Evolutionary conservation across 176 grass and related monocot species (phyloP).

Genomic region (Elymus sibiricus): DNA sequence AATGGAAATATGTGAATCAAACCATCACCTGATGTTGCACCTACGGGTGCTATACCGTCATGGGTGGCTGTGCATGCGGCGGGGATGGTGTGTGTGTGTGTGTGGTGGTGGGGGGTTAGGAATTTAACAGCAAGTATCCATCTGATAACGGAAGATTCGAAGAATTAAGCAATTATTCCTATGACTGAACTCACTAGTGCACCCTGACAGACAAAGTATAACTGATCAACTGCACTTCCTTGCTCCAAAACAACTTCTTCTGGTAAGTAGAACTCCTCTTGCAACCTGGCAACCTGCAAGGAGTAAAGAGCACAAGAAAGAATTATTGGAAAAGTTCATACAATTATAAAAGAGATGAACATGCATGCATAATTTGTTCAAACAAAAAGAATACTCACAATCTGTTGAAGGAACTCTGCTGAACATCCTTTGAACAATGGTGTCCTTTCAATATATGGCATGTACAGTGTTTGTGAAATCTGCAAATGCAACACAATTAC

Average conservation of each 20-base stretch:
- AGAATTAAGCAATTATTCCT: not conserved
- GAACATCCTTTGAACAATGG: slow-evolving; percentile 92
- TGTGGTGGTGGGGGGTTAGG: too few species aligned
- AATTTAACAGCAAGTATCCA: not conserved
- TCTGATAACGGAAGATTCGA: not conserved
- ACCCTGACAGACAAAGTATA: slow-evolving; percentile 95
- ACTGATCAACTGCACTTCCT: slow-evolving; percentile 79
- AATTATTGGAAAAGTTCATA: not conserved
- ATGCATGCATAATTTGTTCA: not conserved
- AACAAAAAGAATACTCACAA: slow-evolving; percentile 50
- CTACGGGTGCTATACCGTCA: too few species aligned
- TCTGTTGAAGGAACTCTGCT: slow-evolving; percentile 96
- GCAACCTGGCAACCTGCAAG: slow-evolving; percentile 63
- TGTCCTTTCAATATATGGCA: slow-evolving; percentile 61
- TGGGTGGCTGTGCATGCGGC: too few species aligned
- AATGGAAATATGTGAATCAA: too few species aligned
- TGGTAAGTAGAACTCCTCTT: slow-evolving; percentile 95
- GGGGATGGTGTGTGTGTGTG: too few species aligned
- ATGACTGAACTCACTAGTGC: slow-evolving; percentile 47
- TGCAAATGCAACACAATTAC: slow-evolving; percentile 28
- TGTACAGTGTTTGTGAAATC: slow-evolving; percentile 95
- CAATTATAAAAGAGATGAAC: not conserved
- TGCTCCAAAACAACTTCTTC: slow-evolving; percentile 92
- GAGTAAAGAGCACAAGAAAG: not conserved
- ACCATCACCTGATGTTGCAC: too few species aligned